These are phyloP conservation scores for Porphyrellus cyaneotinctus DNA, from an alignment of 768 basidiomycete species.

Conservation along the genomic window DNA sequence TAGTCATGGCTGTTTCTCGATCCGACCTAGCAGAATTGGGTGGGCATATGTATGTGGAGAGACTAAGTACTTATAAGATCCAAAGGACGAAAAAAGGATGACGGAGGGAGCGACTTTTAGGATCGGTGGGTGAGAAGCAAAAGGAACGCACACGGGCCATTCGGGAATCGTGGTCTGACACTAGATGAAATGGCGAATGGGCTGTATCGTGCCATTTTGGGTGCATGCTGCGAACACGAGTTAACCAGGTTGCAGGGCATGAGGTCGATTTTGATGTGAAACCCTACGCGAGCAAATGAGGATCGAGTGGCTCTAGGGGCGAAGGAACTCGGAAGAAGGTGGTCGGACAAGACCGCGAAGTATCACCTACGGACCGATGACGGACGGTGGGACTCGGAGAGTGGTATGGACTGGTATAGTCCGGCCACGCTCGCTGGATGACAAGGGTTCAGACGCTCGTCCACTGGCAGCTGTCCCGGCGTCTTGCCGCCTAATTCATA, in stretches of 20 bases:
- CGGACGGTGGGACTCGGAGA: conserved; percentile 1
- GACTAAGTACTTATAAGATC: conserved; percentile 28
- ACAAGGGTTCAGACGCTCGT: conserved; percentile 7
- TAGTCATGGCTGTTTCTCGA: conserved; percentile 22
- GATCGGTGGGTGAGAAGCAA: conserved; percentile 28
- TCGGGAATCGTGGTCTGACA: conserved; percentile 23
- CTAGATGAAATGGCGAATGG: conserved; percentile 28
- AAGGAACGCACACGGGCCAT: conserved; percentile 23
- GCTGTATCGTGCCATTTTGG: conserved; percentile 24
- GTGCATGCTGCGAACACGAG: conserved; percentile 35
- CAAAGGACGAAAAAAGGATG: conserved; percentile 9
- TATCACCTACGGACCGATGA: conserved; percentile 13
- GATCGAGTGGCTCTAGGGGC: conserved; percentile 36
- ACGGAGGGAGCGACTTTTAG: conserved; percentile 25
- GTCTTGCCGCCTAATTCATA: conserved; percentile 10
- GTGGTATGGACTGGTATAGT: not conserved
- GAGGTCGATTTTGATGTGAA: conserved; percentile 35
- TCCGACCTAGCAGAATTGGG: conserved; percentile 24
- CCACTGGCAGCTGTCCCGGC: conserved; percentile 1
- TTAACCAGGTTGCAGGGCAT: conserved; percentile 36
- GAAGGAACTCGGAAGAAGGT: conserved; percentile 20
- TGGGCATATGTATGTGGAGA: conserved; percentile 24
- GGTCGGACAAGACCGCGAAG: conserved; percentile 19
- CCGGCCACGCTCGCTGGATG: not conserved
- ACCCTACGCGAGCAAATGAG: conserved; percentile 34